These are phyloP conservation scores for Wickerhamomyces bovis DNA, from an alignment of 805 yeast species.

Conservation along the genomic window DNA sequence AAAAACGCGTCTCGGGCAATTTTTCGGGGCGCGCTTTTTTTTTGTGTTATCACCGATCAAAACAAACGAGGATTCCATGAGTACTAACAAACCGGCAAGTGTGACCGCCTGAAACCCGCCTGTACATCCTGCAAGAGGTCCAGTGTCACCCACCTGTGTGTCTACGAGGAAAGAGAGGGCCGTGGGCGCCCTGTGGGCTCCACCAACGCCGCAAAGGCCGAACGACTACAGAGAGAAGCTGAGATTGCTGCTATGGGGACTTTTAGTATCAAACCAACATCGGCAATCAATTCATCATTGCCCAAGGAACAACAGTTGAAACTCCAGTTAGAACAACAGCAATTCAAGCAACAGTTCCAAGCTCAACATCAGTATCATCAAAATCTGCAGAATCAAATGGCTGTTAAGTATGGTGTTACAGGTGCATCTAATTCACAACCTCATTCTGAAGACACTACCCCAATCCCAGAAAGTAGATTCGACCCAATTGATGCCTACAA, in stretches of 20 bases:
- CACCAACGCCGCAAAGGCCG: not conserved
- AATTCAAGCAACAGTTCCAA: slow-evolving; percentile 15
- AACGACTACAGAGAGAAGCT: slow-evolving; percentile 5
- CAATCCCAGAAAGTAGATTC: not conserved
- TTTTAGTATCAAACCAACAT: slow-evolving; percentile 2
- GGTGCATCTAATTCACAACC: slow-evolving; percentile 2
- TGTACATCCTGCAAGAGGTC: slow-evolving; percentile 23
- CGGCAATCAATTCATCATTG: slow-evolving; percentile 1
- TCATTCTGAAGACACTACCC: not conserved
- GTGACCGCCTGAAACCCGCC: slow-evolving; percentile 24
- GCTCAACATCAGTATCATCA: slow-evolving; percentile 16
- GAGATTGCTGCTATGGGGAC: slow-evolving; percentile 2
- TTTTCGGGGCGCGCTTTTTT: slow-evolving; percentile 7
- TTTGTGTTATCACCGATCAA: slow-evolving; percentile 4
- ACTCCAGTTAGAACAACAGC: slow-evolving; percentile 14
- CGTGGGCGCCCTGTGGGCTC: slow-evolving; percentile 5
- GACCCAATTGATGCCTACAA: not conserved
- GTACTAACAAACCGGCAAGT: slow-evolving; percentile 13
- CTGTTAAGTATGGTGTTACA: slow-evolving; percentile 19
- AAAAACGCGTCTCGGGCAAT: not conserved
- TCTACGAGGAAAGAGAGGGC: slow-evolving; percentile 19
- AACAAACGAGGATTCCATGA: slow-evolving; percentile 1
- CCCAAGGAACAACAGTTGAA: slow-evolving; percentile 7
- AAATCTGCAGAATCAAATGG: slow-evolving; percentile 15
- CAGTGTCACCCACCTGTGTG: slow-evolving; percentile 20